A percentile compares a stretch with the other conserved stretches of the same genome.
Conservation (phyloP, 2,329 filamentous ascomycete genomes). For the Penicillium vulpinum region DNA sequence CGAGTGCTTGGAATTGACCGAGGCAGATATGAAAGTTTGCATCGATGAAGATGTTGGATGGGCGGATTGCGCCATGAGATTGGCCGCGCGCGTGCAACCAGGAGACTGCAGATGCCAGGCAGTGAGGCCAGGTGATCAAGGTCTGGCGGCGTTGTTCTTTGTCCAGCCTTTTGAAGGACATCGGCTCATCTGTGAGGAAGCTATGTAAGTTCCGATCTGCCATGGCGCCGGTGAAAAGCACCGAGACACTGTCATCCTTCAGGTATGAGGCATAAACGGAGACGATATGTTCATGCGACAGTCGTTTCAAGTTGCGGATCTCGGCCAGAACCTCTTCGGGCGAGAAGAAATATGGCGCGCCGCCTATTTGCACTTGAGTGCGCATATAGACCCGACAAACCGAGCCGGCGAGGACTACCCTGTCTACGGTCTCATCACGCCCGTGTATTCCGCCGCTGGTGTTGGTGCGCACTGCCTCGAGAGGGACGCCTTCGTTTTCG, state of each 20-base stretch:
- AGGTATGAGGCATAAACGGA: slow-evolving; percentile 49
- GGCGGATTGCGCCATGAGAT: slow-evolving; percentile 58
- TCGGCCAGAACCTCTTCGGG: slow-evolving; percentile 44
- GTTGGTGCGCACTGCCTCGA: slow-evolving; percentile 53
- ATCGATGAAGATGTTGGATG: slow-evolving; percentile 61
- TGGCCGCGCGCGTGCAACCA: slow-evolving; percentile 58
- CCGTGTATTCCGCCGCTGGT: slow-evolving; percentile 38
- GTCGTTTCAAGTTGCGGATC: slow-evolving; percentile 38
- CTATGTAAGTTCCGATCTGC: slow-evolving; percentile 43
- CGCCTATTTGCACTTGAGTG: slow-evolving; percentile 40
- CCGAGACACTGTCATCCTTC: slow-evolving; percentile 44
- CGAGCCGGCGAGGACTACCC: slow-evolving; percentile 41
- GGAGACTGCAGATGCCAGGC: slow-evolving; percentile 56
- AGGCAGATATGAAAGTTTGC: slow-evolving; percentile 58
- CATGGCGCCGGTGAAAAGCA: slow-evolving; percentile 44
- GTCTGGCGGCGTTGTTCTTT: slow-evolving; percentile 46
- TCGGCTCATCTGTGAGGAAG: slow-evolving; percentile 46
- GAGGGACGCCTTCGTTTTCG: slow-evolving; percentile 59
- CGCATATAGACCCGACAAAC: slow-evolving; percentile 40
- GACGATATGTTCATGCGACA: slow-evolving; percentile 47
- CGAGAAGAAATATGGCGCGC: slow-evolving; percentile 39
- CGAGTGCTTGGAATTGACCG: slow-evolving; percentile 58
- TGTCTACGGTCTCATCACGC: slow-evolving; percentile 35
- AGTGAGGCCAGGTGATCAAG: slow-evolving; percentile 50
- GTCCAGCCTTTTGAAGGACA: slow-evolving; percentile 42